phyloP scores from a whole-genome alignment of 768 basidiomycete genomes.

The Inosperma sp. region DNA sequence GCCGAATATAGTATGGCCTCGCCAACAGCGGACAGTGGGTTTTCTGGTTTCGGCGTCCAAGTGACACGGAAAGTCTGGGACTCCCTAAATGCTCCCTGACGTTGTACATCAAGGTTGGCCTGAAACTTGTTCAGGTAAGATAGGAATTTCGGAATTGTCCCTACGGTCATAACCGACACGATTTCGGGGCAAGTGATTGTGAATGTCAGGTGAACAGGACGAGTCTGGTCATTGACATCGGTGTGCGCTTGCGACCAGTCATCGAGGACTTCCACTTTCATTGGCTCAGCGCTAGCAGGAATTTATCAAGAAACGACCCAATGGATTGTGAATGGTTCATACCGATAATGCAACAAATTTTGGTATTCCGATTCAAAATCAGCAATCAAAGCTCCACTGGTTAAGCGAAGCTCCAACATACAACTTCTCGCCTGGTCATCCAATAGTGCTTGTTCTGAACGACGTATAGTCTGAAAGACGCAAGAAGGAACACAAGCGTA shows the following conservation, averaged over 20 bases:
- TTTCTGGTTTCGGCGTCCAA: constrained; percentile 68
- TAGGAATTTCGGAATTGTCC: constrained; percentile 73
- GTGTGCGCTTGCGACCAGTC: constrained; percentile 66
- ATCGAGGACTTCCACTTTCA: constrained; percentile 69
- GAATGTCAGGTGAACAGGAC: constrained; percentile 67
- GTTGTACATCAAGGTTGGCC: constrained; percentile 65
- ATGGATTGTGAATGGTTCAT: constrained; percentile 20
- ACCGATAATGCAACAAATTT: constrained; percentile 73
- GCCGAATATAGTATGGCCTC: constrained; percentile 79
- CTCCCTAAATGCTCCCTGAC: constrained; percentile 71
- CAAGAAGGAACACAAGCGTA: constrained; percentile 61
- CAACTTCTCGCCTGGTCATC: constrained; percentile 36
- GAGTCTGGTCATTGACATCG: constrained; percentile 37
- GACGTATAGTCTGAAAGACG: constrained; percentile 69
- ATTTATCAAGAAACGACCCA: neutral
- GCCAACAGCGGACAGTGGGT: constrained; percentile 81
- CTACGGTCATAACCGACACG: constrained; percentile 60
- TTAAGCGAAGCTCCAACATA: constrained; percentile 72
- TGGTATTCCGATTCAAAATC: constrained; percentile 75
- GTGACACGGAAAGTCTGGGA: constrained; percentile 74
- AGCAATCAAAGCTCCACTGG: constrained; percentile 62
- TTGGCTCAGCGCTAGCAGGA: constrained; percentile 62
- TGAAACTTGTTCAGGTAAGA: constrained; percentile 72
- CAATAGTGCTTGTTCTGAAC: constrained; percentile 39
- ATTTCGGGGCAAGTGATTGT: constrained; percentile 67